Percentiles rank a stretch among this genome's conserved stretches.
These are phyloP conservation scores for Exophiala bonariae DNA, from an alignment of 2,329 filamentous ascomycete genomes.

Conservation along the genomic window DNA sequence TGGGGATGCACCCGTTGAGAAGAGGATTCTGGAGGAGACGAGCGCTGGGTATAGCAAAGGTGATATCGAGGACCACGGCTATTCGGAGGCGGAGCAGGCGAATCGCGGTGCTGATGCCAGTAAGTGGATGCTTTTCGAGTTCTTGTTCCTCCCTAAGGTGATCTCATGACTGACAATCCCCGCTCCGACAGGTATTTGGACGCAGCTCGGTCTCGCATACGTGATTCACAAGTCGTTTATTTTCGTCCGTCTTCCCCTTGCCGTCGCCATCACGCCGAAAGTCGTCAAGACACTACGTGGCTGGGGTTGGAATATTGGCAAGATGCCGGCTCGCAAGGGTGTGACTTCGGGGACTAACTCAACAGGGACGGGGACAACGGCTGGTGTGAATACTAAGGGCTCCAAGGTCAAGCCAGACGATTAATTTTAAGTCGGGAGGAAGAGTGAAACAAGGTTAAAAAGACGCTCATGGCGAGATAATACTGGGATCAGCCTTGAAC, in stretches of 20 bases:
- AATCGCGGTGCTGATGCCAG: slow-evolving; percentile 68
- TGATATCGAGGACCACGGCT: slow-evolving; percentile 45
- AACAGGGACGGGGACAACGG: slow-evolving; percentile 11
- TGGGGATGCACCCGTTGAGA: slow-evolving; percentile 49
- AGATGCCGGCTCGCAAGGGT: slow-evolving; percentile 45
- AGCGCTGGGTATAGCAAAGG: slow-evolving; percentile 29
- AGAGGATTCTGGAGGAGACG: slow-evolving; percentile 25
- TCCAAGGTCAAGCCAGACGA: slow-evolving; percentile 29
- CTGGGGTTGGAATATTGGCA: slow-evolving; percentile 96
- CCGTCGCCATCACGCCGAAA: slow-evolving; percentile 86
- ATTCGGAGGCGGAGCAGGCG: slow-evolving; percentile 62
- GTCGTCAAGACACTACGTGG: slow-evolving; percentile 83
- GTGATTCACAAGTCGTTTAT: slow-evolving; percentile 98
- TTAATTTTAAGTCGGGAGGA: slow-evolving; percentile 2
- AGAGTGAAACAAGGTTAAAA: too few species aligned
- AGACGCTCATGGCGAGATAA: too few species aligned
- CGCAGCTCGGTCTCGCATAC: slow-evolving; percentile 89
- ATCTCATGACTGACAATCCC: too few species aligned
- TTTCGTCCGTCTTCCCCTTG: slow-evolving; percentile 89
- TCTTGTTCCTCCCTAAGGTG: too few species aligned
- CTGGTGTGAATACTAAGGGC: slow-evolving; percentile 27
- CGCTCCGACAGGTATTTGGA: slow-evolving; percentile 61
- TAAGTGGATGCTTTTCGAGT: too few species aligned
- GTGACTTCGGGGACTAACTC: neutral
- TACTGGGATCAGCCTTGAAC: too few species aligned